Evolutionary conservation across 345 rosid species (phyloP), one percentile per base, ranked within the genome.

Genomic region (Lepidium africanum): DNA sequence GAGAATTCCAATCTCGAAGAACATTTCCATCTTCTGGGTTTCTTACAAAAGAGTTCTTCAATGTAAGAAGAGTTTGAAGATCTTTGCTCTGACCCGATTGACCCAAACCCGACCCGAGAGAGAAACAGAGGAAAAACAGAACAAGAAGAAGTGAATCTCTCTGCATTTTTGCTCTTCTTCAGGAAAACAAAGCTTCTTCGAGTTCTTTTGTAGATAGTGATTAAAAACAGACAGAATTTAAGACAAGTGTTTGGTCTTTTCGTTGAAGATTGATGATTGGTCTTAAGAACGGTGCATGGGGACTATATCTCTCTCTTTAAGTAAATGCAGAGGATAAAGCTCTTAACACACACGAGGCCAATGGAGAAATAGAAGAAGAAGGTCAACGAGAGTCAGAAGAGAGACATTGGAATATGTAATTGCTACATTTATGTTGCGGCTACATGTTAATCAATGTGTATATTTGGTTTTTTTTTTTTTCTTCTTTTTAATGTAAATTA

Each of bases 1-100:
- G 43, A 40, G 90, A 75, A 7, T 56, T 64, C 98, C 98, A 92
- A 75, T 65, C 72, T 38, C 69, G 59, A 5, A 92, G 86, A 77
- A 66, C 67, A 16, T 83, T 83, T 11, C 46, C 39, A 13, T 88
- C 73, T 80, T 87, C 85, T 59, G 77, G 62, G 55, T 52, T 71
- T 11, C 30, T 35, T 6, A 53, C 78, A 78, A 57, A 61, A 49
- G 66, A 86, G 60, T 38, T 83, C 87, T 45, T 83, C 81, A 72
- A 7, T 30, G 39, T 45, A 7, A 64, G 65, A 64, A 72, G 71
- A 16, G 70, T 64, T 9, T 56, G 43, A 56, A 38, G 71, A 36
- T 72, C 70, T 16, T 63, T 5, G 0, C 21, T 55, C 55, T 63
- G 35, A 72, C 16, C 58, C 25, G 58, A 32, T 17, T 69, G 66